These are phyloP conservation scores for Saccharomyces hybrid DNA, from an alignment of 1,139 yeast species.

Conservation along the genomic window DNA sequence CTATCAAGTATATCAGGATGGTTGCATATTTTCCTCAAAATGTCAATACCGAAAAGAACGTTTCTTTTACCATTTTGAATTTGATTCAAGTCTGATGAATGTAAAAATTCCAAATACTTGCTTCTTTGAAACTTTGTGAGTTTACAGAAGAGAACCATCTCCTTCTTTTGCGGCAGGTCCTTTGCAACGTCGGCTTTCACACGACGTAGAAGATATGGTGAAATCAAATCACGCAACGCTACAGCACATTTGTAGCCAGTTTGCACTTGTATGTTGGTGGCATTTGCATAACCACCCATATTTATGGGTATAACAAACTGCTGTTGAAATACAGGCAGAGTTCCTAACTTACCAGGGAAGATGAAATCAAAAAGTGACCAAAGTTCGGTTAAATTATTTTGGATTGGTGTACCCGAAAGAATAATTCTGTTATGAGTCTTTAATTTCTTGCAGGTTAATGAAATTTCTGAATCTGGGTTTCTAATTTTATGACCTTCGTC, in stretches of 20 bases:
- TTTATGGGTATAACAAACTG: conserved; percentile 91
- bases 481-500: conserved; percentile 97
- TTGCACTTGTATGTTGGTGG: conserved; percentile 91
- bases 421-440: conserved; percentile 78
- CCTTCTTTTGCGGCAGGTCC: conserved; percentile 88
- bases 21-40: conserved; percentile 83
- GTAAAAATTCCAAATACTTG: conserved; percentile 64
- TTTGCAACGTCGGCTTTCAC: conserved; percentile 95
- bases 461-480: conserved; percentile 86
- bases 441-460: conserved; percentile 75
- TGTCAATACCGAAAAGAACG: conserved; percentile 83
- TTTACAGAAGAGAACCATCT: conserved; percentile 87
- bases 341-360: conserved; percentile 89
- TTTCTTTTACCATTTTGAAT: conserved; percentile 73
- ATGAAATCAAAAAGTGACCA: conserved; percentile 96
- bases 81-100: conserved; percentile 66
- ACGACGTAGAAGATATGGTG: conserved; percentile 81
- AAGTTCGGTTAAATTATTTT: conserved; percentile 79
- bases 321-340: conserved; percentile 86
- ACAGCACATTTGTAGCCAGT: conserved; percentile 96
- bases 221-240: conserved; percentile 73
- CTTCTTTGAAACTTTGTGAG: conserved; percentile 69
- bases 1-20: conserved; percentile 84
- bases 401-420: conserved; percentile 93
- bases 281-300: conserved; percentile 98